Base-by-base conservation (phyloP, 1,284 basidiomycete species). In the Chondrostereum purpureum region DNA sequence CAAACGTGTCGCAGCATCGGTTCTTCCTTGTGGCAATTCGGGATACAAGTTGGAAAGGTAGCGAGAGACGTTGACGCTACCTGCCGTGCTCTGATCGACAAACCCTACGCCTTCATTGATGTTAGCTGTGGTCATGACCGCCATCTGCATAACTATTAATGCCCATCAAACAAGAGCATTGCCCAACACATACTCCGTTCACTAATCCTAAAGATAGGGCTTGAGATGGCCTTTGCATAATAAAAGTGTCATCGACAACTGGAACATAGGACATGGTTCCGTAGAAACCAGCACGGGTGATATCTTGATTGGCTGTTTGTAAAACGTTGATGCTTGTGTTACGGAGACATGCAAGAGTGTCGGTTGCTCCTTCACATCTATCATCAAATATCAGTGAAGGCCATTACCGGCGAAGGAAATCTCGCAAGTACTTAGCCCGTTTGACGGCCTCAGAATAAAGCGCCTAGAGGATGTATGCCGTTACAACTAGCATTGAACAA, bases 181-280 rank as follows among this genome's bases (percentile, higher is more conserved):
- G 39, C 4, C 1, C 53, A n/a, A n/a, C n/a, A n/a, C 63, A 10
- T 50, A 73, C 71, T 10, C 68, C 70, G 31, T 74, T 73, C 8
- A 69, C 53, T 38, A 56, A 61, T 11, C 60, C 54, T 39, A 61
- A 46, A 3, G 48, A 46, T 0, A 77, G 54, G 0, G 70, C 58
- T 35, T 64, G 45, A 0, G 62, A 67, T 0, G 73, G 69, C 2
- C 67, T 55, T 46, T 72, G 64, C 3, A 62, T 58, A 37, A 75
- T 75, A 44, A 76, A 64, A 0, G 53, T 53, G 0, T 65, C 73
- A 48, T 77, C 75, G 3, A 74, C 62, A 11, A 72, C 69, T 2
- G 72, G 70, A 12, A 67, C 63, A 42, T 68, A 69, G 10, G 58
- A 50, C 27, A 62, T 70, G 0, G 67, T 69, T 0, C 69, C 72